Evolutionary conservation across 2,329 filamentous ascomycete species (phyloP).

Genomic region (Arthroderma sp.): DNA sequence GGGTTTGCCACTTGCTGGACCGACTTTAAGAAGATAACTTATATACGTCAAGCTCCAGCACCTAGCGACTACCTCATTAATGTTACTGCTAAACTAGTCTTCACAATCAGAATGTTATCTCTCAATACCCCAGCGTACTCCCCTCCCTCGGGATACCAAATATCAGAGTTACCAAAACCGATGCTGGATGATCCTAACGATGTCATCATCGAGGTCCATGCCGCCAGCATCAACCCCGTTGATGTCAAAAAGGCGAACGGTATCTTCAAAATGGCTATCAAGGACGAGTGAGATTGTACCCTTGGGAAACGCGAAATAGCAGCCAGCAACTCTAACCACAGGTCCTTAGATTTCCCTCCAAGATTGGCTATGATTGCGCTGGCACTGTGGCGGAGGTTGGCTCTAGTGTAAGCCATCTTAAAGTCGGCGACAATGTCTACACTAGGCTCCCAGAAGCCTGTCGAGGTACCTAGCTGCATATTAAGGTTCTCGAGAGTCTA

Average conservation of each 20-base stretch:
- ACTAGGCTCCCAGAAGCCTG: constrained; percentile 19
- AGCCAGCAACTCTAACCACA: not conserved
- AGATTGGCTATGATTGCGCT: constrained; percentile 32
- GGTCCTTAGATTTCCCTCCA: constrained; percentile 27
- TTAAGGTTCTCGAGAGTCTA: too few species aligned
- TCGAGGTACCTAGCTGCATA: constrained; percentile 15
- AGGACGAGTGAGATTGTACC: constrained; percentile 18
- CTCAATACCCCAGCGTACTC: constrained; percentile 12
- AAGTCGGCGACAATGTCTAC: constrained; percentile 29
- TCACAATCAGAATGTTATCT: constrained; percentile 10
- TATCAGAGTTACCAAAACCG: constrained; percentile 14
- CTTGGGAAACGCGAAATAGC: not conserved
- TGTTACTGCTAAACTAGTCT: too few species aligned
- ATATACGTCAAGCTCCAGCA: too few species aligned
- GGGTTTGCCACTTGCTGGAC: too few species aligned
- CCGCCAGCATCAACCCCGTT: constrained; percentile 34
- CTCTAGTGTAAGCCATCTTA: constrained; percentile 20
- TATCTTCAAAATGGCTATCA: constrained; percentile 20
- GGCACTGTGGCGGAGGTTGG: constrained; percentile 28
- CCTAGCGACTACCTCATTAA: too few species aligned
- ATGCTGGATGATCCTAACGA: constrained; percentile 11
- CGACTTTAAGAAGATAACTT: too few species aligned
- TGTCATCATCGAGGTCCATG: constrained; percentile 29
- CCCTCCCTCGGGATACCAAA: constrained; percentile 12
- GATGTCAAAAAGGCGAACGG: constrained; percentile 33